Evolutionary conservation across 805 yeast species (phyloP).

Genomic region (Starmera pachycereana): DNA sequence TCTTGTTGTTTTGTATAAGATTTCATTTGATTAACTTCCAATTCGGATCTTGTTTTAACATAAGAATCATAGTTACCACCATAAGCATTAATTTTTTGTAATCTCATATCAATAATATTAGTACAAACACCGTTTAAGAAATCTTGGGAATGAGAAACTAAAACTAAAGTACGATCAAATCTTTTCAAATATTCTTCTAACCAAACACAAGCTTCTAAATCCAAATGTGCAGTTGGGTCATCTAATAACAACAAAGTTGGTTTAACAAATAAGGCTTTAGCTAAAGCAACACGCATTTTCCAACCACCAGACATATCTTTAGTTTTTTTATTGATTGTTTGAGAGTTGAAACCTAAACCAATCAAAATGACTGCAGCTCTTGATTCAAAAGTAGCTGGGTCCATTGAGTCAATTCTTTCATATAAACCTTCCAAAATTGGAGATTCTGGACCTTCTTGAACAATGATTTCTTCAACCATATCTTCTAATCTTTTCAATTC

Average conservation of each 20-base stretch:
- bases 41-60: conserved; percentile 86
- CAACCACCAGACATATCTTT: conserved; percentile 99
- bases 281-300: conserved; percentile 99
- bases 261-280: conserved; percentile 95
- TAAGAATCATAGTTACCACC: conserved; percentile 99
- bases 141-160: conserved; percentile 98
- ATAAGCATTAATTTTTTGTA: conserved; percentile 59
- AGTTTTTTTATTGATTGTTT: conserved; percentile 85
- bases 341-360: conserved; percentile 92
- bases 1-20: conserved; percentile 96
- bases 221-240: conserved; percentile 99
- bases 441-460: conserved; percentile 91
- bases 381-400: conserved; percentile 90
- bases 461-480: conserved; percentile 78
- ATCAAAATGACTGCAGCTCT: conserved; percentile 92
- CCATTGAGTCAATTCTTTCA: conserved; percentile 94
- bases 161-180: conserved; percentile 85
- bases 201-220: conserved; percentile 99
- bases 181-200: conserved; percentile 94
- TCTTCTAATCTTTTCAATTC: conserved; percentile 89
- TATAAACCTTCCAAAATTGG: conserved; percentile 77
- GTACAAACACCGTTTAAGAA: conserved; percentile 98
- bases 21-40: conserved; percentile 96
- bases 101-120: conserved; percentile 96
- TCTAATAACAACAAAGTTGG: conserved; percentile 91